phyloP scores from a whole-genome alignment of 176 grass and related monocot species.

The Lolium rigidum region DNA sequence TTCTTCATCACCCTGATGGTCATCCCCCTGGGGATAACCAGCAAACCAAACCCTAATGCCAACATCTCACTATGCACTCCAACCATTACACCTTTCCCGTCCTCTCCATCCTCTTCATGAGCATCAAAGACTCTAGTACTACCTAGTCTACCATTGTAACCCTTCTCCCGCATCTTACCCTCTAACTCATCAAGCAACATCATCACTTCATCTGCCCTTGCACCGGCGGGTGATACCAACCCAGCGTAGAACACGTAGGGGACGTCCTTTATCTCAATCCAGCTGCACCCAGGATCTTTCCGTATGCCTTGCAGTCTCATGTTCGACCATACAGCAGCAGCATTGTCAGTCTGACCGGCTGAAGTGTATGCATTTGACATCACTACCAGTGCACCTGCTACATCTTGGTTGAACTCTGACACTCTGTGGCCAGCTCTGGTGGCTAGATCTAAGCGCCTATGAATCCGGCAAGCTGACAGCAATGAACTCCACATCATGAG shows the following conservation, averaged over 20 bases:
- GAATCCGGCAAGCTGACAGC: conserved; percentile 73
- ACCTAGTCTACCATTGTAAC: conserved; percentile 48
- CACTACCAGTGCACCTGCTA: conserved; percentile 62
- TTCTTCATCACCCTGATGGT: conserved; percentile 88
- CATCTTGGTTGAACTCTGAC: conserved; percentile 63
- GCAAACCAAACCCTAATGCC: conserved; percentile 65
- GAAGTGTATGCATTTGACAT: conserved; percentile 79
- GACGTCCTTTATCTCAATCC: conserved; percentile 78
- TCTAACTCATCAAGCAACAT: conserved; percentile 68
- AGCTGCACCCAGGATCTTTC: conserved; percentile 83
- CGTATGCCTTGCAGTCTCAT: conserved; percentile 67
- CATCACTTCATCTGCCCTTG: conserved; percentile 51
- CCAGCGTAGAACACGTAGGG: conserved; percentile 65
- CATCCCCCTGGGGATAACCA: conserved; percentile 59
- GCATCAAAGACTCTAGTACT: conserved; percentile 56
- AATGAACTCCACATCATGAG: conserved; percentile 78
- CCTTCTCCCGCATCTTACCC: conserved; percentile 69
- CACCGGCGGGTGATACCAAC: conserved; percentile 42
- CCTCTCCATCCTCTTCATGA: conserved; percentile 39
- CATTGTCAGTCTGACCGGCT: conserved; percentile 58
- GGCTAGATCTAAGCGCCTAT: conserved; percentile 59
- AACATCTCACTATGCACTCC: conserved; percentile 76
- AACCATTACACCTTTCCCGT: conserved; percentile 57
- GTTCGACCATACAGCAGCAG: conserved; percentile 49
- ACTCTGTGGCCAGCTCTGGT: conserved; percentile 53